Evolutionary conservation across 1,284 basidiomycete species (phyloP), one percentile per base, ranked within the genome.

Genomic region (Boletus mariae): DNA sequence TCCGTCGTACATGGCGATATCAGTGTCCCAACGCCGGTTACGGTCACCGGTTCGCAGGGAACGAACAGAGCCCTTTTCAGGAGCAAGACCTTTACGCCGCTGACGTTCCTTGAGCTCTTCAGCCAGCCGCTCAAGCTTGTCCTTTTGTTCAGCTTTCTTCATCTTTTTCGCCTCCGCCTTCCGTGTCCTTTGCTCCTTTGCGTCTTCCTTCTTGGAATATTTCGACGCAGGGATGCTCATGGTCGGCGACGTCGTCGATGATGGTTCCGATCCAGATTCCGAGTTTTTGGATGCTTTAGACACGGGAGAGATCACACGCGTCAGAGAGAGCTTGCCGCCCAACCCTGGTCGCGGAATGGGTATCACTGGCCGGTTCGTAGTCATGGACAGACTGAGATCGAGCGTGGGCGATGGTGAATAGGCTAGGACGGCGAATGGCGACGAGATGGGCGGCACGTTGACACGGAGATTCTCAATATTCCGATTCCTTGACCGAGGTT

Each of bases 161-260:
- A 70, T 68, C 58, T 60, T 66, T 66, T 79, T 78, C 57, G 73
- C 73, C 55, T 80, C 75, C 8, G 69, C 71, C 63, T 73, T 79
- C 35, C 68, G 59, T 47, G 57, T 54, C 55, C 70, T 77, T 51
- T 61, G 61, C 53, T 73, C 76, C 35, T 61, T 59, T 41, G 47
- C 54, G n/a, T 63, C 57, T 31, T 58, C 56, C 46, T 53, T 59
- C 40, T 53, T 65, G 10, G 55, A 54, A 5, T 29, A 50, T 48
- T 34, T 60, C 1, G 56, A 49, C 15, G 57, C 40, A 1, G 52
- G 15, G 17, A 50, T 17, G 37, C 56, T 60, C 47, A 47, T 26
- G 17, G 65, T 65, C 35, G 58, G 62, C 12, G 69, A 68, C 11
- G 45, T 44, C 13, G 53, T 20, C 20, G 20, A 47, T 13, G 46